Percentiles rank a stretch among this genome's conserved stretches.
Conservation (phyloP, 2,329 filamentous ascomycete species). For the Trichoderma cornu-damae region DNA sequence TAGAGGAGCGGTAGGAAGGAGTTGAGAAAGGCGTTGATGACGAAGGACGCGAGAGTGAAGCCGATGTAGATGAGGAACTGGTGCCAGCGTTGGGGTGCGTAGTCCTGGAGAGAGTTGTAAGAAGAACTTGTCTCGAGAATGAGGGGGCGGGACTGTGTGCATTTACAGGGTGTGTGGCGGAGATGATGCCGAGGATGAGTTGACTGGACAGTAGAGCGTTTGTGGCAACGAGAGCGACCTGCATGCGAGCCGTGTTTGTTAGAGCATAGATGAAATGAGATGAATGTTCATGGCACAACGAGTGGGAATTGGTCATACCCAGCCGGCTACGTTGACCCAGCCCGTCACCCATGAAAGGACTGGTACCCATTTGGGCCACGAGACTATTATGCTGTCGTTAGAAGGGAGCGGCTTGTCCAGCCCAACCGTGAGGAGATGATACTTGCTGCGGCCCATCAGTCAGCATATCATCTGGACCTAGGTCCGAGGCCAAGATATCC, state of each 20-base stretch:
- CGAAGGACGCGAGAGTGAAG: slow-evolving; percentile 28
- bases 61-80: slow-evolving; percentile 54
- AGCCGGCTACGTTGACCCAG: slow-evolving; percentile 66
- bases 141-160: not conserved
- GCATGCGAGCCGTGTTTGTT: not conserved
- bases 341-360: slow-evolving; percentile 32
- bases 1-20: slow-evolving; percentile 44
- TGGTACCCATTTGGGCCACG: slow-evolving; percentile 25
- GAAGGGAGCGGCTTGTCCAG: not conserved
- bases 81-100: slow-evolving; percentile 58
- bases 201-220: slow-evolving; percentile 63
- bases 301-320: slow-evolving; percentile 35
- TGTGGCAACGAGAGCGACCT: slow-evolving; percentile 59
- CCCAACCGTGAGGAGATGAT: not conserved
- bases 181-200: slow-evolving; percentile 61
- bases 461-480: slow-evolving; percentile 48
- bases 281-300: not conserved
- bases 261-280: too few relatives aligned
- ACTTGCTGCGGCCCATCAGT: slow-evolving; percentile 10
- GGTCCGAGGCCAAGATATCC: slow-evolving; percentile 47
- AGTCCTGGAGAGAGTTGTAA: slow-evolving; percentile 31
- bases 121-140: not conserved
- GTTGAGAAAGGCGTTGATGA: slow-evolving; percentile 31
- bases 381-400: slow-evolving; percentile 20
- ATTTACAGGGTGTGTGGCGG: slow-evolving; percentile 51